Percentiles rank a stretch among this genome's conserved stretches.
These are phyloP conservation scores for Penicillium freii DNA, from an alignment of 2,329 filamentous ascomycete species.

Conservation along the genomic window DNA sequence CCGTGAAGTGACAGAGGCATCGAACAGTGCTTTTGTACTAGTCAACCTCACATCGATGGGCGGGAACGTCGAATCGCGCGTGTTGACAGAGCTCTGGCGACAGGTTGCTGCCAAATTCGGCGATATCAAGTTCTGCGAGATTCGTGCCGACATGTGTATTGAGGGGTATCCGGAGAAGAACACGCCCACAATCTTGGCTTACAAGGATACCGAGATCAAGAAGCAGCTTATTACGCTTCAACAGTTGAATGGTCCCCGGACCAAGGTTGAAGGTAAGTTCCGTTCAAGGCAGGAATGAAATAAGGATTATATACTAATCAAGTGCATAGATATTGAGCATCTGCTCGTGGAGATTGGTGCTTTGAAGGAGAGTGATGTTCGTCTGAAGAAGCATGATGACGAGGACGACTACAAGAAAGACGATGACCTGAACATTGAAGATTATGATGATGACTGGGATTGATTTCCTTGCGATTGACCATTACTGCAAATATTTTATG, in stretches of 20 bases:
- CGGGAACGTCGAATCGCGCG: slow-evolving; percentile 78
- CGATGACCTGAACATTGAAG: slow-evolving; percentile 47
- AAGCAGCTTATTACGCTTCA: slow-evolving; percentile 88
- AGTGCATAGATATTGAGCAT: slow-evolving; percentile 65
- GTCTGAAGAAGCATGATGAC: slow-evolving; percentile 62
- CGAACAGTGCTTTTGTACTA: slow-evolving; percentile 63
- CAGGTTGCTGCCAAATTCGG: slow-evolving; percentile 81
- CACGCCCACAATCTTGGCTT: slow-evolving; percentile 89
- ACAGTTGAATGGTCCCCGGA: slow-evolving; percentile 71
- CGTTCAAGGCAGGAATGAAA: neutral
- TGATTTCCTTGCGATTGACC: slow-evolving; percentile 32
- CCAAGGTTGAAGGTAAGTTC: slow-evolving; percentile 57
- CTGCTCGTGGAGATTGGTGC: slow-evolving; percentile 80
- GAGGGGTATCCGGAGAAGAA: slow-evolving; percentile 95
- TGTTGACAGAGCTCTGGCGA: slow-evolving; percentile 82
- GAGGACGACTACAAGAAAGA: slow-evolving; percentile 54
- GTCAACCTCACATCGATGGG: slow-evolving; percentile 80
- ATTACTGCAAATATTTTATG: slow-evolving; percentile 17
- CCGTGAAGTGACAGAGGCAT: slow-evolving; percentile 87
- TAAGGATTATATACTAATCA: neutral
- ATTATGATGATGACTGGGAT: slow-evolving; percentile 59
- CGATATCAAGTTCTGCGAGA: slow-evolving; percentile 97
- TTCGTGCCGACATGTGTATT: slow-evolving; percentile 86
- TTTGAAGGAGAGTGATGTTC: slow-evolving; percentile 72
- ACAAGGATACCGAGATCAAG: slow-evolving; percentile 87